These are phyloP conservation scores for Vanilla planifolia DNA, from an alignment of 106 monocot species.

Conservation along the genomic window DNA sequence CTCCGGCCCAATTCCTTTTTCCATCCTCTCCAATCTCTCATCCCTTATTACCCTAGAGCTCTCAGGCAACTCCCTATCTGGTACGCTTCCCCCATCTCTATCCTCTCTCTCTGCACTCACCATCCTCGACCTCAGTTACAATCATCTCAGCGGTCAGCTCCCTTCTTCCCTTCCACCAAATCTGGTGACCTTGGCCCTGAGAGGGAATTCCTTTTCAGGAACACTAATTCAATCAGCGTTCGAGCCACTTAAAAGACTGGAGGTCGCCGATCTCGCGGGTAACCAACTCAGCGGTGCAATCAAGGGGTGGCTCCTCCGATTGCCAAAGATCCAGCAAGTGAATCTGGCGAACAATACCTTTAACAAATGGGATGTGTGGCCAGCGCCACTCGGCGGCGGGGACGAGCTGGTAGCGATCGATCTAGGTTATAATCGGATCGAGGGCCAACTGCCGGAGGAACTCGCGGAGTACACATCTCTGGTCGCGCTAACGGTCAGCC, in stretches of 20 bases:
- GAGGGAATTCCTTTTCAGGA: slow-evolving; percentile 33
- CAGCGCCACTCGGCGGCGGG: not conserved
- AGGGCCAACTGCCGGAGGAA: slow-evolving; percentile 38
- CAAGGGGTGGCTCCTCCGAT: slow-evolving; percentile 44
- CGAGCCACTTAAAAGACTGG: slow-evolving; percentile 16
- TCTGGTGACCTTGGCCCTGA: slow-evolving; percentile 35
- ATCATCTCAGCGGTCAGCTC: slow-evolving; percentile 24
- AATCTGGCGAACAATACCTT: slow-evolving; percentile 60
- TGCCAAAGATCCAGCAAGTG: slow-evolving; percentile 62
- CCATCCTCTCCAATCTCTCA: slow-evolving; percentile 19
- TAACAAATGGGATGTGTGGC: slow-evolving; percentile 7
- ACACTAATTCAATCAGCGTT: slow-evolving; percentile 19
- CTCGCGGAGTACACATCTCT: slow-evolving; percentile 34
- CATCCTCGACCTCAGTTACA: slow-evolving; percentile 44
- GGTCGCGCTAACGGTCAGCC: slow-evolving; percentile 34
- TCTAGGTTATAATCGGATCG: slow-evolving; percentile 42
- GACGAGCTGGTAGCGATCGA: slow-evolving; percentile 46
- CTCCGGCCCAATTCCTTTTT: slow-evolving; percentile 25
- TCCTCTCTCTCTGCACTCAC: slow-evolving; percentile 11
- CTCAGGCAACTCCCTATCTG: slow-evolving; percentile 32
- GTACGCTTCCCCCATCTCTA: slow-evolving; percentile 20
- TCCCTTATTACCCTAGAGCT: slow-evolving; percentile 28
- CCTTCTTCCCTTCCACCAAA: slow-evolving; percentile 32
- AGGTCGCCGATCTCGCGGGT: slow-evolving; percentile 40
- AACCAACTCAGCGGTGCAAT: slow-evolving; percentile 40